These are phyloP conservation scores for Cyanidiococcus yangmingshanensis DNA, from an alignment of 23 red algal species.

Conservation along the genomic window DNA sequence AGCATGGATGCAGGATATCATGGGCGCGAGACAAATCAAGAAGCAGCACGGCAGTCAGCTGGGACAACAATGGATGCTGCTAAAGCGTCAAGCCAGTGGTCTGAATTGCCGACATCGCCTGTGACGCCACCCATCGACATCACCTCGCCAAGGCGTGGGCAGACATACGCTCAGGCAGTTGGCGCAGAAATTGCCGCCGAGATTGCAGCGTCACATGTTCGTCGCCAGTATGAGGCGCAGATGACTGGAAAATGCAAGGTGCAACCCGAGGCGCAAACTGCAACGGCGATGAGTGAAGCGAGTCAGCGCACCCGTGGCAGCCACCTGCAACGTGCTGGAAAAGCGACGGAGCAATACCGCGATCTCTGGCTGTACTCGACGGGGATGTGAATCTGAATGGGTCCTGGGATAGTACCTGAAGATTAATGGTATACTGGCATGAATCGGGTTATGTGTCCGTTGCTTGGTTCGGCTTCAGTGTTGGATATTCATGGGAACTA, in stretches of 20 bases:
- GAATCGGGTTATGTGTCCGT: too few relatives aligned
- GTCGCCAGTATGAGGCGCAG: neutral
- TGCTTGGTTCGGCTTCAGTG: too few relatives aligned
- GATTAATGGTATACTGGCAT: too few relatives aligned
- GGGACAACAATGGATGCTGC: neutral
- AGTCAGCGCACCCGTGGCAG: neutral
- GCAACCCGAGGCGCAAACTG: neutral
- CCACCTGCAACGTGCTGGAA: slow-evolving; percentile 2
- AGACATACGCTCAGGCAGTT: neutral
- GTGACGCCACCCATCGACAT: slow-evolving; percentile 18
- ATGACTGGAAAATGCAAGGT: neutral
- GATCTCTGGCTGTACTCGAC: slow-evolving; percentile 17
- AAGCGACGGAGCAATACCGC: slow-evolving; percentile 11
- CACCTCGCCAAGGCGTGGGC: neutral
- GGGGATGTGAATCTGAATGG: slow-evolving; percentile 5
- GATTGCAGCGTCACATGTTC: neutral
- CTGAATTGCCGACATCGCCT: neutral
- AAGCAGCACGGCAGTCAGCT: neutral
- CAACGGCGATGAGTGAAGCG: neutral
- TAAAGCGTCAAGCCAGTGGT: neutral
- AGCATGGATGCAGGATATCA: neutral
- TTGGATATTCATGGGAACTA: too few relatives aligned
- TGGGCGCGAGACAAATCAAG: neutral
- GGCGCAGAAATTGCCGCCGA: neutral
- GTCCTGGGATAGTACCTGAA: too few relatives aligned